Evolutionary conservation across 805 yeast genomes (phyloP), one percentile per base, ranked within the genome.

Genomic region (Ogataea minuta): DNA sequence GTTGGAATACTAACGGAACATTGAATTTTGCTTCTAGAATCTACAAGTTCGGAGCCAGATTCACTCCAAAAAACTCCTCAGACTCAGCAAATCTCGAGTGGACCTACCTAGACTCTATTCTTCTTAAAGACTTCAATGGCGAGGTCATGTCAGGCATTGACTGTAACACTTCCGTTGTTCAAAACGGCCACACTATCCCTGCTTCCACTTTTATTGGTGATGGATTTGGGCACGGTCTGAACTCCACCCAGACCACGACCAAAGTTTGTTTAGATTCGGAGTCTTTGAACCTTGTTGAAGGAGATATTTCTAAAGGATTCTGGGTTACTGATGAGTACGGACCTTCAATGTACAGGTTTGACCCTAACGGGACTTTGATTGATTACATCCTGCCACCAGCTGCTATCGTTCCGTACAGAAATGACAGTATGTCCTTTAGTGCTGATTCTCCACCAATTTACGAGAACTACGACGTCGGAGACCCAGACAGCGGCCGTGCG

Each of bases 271-370:
- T 60, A 21, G 65, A 60, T 39, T 47, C 64, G 6, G 64, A 60
- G 42, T 50, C 59, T 13, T 26, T 60, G 19, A 45, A 53, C 23
- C 44, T 60, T 7, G 43, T 60, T 35, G 46, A 46, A 19, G 64
- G 63, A 32, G 57, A 55, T 30, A 52, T 59, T 28, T 27, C 37
- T 21, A 57, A 59, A 28, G 65, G 65, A 2, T 60, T 60, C 43
- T 58, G 64, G 64, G 52, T 60, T 32, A 41, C 58, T 30, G 65
- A 60, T 43, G 65, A 59, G 37, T 60, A 60, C 35, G 65, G 65
- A 4, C 65, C 65, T n/a, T 52, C 53, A 19, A 31, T 57, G 19
- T 54, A 50, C 46, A 53, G 52, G 32, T 60, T 60, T 29, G 47
- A 46, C 41, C 37, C 60, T 10, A 28, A 41, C 15, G 65, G 64